Base-by-base conservation (phyloP, 164 flowering plant genomes). In the Umbellularia californica region DNA sequence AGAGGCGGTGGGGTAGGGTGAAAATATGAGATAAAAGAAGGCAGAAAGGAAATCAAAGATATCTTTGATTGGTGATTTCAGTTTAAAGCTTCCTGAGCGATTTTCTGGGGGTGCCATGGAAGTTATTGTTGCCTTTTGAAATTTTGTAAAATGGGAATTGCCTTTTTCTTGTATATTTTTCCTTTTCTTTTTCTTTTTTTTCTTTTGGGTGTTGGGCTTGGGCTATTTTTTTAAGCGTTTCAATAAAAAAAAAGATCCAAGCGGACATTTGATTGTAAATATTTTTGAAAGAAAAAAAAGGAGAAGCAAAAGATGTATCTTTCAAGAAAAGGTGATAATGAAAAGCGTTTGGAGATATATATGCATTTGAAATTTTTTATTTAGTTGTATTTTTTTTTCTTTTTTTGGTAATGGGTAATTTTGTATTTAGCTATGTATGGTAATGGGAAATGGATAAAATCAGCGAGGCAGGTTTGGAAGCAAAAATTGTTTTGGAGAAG, bases 231-330 rank as follows among this genome's bases (percentile, higher is more conserved):
- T 67, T 15, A 4, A 67, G n/a, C 50, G 19, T 67, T 67, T 67
- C 28, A 67, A 67, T 30, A 67, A 67, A 67, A 66, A 15, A 41
- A 1, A 7, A 41, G 11, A 41, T 41, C 69, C 50, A 33, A 67
- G 69, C 69, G 30, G 28, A 66, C 69, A 66, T 27, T 12, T 24
- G 27, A 13, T 28, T 66, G 69, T 66, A 66, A 66, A 66, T 66
- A 28, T 30, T 28, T 19, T 66, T 66, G 13, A 12, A 30, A 10
- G 35, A 64, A 64, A 64, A 64, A 2, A 64, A 64, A 64, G 0
- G 6, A 64, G n/a, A 64, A 64, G n/a, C 6, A 58, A 58, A 64
- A 64, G 24, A 64, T 64, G 67, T 24, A 65, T 65, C 15, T 25
- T 64, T 64, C 24, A 65, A 65, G 24, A 23, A 64, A 65, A 23